Conservation (phyloP, 1,284 basidiomycete genomes). For the Boletus albobrunnescens region DNA sequence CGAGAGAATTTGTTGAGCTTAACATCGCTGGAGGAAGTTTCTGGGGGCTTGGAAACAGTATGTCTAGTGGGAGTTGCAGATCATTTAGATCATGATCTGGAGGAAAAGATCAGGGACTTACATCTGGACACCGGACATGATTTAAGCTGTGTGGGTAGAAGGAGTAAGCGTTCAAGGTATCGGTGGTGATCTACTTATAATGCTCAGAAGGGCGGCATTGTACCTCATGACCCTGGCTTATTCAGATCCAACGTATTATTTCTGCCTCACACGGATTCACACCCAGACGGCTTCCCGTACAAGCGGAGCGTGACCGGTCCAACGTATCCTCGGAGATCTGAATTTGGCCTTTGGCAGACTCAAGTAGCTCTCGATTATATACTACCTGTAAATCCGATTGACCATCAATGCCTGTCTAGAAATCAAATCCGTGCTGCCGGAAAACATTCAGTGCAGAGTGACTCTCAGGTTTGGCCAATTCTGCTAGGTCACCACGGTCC, state of each 20-base stretch:
- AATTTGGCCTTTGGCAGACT: neutral
- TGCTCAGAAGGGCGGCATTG: no score
- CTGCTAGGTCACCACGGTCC: conserved; percentile 64
- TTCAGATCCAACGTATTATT: conserved; percentile 5
- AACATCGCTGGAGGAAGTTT: conserved; percentile 30
- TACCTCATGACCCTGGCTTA: conserved; percentile 22
- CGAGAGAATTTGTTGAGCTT: conserved; percentile 70
- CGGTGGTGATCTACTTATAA: conserved; percentile 19
- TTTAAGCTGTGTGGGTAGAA: conserved; percentile 2
- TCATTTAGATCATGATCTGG: neutral
- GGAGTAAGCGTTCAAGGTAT: no score
- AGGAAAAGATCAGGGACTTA: conserved; percentile 26
- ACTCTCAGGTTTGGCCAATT: conserved; percentile 52
- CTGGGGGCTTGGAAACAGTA: conserved; percentile 36
- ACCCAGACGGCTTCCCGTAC: conserved; percentile 18
- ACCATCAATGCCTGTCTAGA: conserved; percentile 42
- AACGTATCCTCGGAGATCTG: neutral
- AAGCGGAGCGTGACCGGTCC: conserved; percentile 1
- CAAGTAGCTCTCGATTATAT: neutral
- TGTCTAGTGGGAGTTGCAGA: conserved; percentile 37
- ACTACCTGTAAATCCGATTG: neutral
- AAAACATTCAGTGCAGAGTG: conserved; percentile 60
- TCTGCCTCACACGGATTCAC: conserved; percentile 1
- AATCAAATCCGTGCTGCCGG: conserved; percentile 80
- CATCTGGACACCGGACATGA: conserved; percentile 60